Evolutionary conservation across 495 filamentous ascomycete species (phyloP).

Genomic region (Saxispiralis lemnorum): DNA sequence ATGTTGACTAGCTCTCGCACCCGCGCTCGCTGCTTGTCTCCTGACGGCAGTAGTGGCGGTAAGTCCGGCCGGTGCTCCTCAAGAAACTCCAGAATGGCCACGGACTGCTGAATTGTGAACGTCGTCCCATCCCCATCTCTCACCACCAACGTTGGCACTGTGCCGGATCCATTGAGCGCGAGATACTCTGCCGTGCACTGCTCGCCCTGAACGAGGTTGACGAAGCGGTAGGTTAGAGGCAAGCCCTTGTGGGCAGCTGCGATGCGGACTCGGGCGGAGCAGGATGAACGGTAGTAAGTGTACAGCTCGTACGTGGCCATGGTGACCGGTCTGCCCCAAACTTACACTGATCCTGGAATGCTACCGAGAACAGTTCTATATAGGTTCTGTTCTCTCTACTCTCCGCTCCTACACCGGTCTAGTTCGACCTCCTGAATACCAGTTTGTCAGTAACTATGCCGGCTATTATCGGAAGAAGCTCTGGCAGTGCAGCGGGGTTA

Average conservation of each 20-base stretch:
- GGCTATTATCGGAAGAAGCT: too few relatives aligned
- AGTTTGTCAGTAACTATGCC: too few relatives aligned
- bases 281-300: slow-evolving; percentile 40
- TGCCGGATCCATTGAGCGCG: slow-evolving; percentile 31
- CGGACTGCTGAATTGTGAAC: slow-evolving; percentile 32
- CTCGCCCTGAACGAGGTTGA: slow-evolving; percentile 32
- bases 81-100: slow-evolving; percentile 37
- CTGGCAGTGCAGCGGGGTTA: too few relatives aligned
- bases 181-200: slow-evolving; percentile 24
- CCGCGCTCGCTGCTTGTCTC: slow-evolving; percentile 22
- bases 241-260: slow-evolving; percentile 32
- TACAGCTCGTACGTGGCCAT: too few relatives aligned
- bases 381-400: too few relatives aligned
- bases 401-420: too few relatives aligned
- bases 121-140: slow-evolving; percentile 9
- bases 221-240: slow-evolving; percentile 25
- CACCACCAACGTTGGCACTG: slow-evolving; percentile 31
- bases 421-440: too few relatives aligned
- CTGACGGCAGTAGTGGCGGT: slow-evolving; percentile 22
- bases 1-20: slow-evolving; percentile 30
- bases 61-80: slow-evolving; percentile 28
- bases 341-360: too few relatives aligned
- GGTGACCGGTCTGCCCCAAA: too few relatives aligned
- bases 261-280: slow-evolving; percentile 36
- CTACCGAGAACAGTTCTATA: too few relatives aligned